A percentile compares a stretch with the other conserved stretches of the same genome.
These are phyloP conservation scores for Talaromyces funiculosus DNA, from an alignment of 2,329 filamentous ascomycete species.

Conservation along the genomic window DNA sequence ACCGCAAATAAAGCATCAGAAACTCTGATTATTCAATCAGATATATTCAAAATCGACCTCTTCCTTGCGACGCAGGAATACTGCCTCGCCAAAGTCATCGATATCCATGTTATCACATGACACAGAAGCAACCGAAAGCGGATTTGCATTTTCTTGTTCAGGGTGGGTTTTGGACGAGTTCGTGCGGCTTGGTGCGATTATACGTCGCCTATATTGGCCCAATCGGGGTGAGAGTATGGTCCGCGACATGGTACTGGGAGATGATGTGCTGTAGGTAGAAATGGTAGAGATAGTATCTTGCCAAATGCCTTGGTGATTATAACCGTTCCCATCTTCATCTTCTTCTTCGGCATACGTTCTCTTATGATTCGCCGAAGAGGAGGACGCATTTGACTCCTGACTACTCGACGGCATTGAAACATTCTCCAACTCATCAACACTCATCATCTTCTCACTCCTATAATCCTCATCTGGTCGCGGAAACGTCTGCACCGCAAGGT, in stretches of 20 bases:
- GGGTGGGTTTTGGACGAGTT: constrained; percentile 16
- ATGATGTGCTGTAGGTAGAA: not conserved
- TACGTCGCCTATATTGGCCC: constrained; percentile 23
- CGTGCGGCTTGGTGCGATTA: constrained; percentile 12
- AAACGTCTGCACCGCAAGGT: constrained; percentile 54
- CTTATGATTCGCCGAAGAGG: constrained; percentile 27
- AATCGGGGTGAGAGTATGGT: constrained; percentile 30
- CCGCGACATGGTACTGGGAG: constrained; percentile 14
- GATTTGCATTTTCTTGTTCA: constrained; percentile 26
- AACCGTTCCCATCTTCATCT: constrained; percentile 17
- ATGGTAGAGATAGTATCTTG: constrained; percentile 2
- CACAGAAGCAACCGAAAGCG: not conserved
- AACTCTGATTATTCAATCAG: not conserved
- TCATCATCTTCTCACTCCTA: constrained; percentile 20
- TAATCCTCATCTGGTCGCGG: constrained; percentile 32
- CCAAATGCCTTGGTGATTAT: constrained; percentile 22
- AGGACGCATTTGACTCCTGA: constrained; percentile 31
- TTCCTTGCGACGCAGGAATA: constrained; percentile 39
- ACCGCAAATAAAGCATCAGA: not conserved
- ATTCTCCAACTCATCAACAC: constrained; percentile 32
- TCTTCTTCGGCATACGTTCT: constrained; percentile 41
- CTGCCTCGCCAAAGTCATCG: constrained; percentile 43
- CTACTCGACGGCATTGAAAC: constrained; percentile 37
- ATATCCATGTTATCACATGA: constrained; percentile 29
- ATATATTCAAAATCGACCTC: constrained; percentile 33